A percentile compares a stretch with the other conserved stretches of the same genome.
phyloP scores from a whole-genome alignment of 2,329 filamentous ascomycete species.

The Microascus cirrosus region DNA sequence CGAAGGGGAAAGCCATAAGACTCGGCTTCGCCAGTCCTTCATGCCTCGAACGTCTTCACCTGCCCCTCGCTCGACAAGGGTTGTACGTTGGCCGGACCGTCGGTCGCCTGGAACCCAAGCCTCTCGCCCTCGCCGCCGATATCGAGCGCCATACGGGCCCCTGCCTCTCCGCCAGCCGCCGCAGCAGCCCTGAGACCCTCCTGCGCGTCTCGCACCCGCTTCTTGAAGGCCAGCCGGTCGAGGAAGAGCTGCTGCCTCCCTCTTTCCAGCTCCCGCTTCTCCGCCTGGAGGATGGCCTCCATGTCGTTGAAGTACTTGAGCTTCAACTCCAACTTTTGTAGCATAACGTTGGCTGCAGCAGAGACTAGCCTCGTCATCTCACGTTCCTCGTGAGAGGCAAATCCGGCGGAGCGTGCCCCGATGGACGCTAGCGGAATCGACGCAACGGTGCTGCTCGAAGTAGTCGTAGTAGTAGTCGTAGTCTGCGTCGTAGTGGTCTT shows the following conservation, averaged over 20 bases:
- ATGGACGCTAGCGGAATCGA: slow-evolving; percentile 78
- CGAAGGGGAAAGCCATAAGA: not conserved
- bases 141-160: slow-evolving; percentile 34
- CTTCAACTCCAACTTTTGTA: slow-evolving; percentile 93
- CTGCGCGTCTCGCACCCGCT: slow-evolving; percentile 73
- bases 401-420: slow-evolving; percentile 72
- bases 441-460: slow-evolving; percentile 41
- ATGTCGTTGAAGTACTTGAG: slow-evolving; percentile 94
- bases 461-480: slow-evolving; percentile 35
- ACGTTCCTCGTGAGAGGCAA: slow-evolving; percentile 92
- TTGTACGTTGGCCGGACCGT: slow-evolving; percentile 32
- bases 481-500: slow-evolving; percentile 39
- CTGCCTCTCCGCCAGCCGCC: slow-evolving; percentile 36
- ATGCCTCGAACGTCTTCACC: slow-evolving; percentile 48
- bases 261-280: slow-evolving; percentile 84
- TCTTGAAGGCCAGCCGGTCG: slow-evolving; percentile 82
- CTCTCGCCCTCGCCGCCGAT: slow-evolving; percentile 35
- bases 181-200: slow-evolving; percentile 54
- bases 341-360: slow-evolving; percentile 82
- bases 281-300: slow-evolving; percentile 82
- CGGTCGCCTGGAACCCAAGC: slow-evolving; percentile 38
- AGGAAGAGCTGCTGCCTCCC: slow-evolving; percentile 88
- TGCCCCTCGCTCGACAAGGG: slow-evolving; percentile 43
- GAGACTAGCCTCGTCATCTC: slow-evolving; percentile 92
- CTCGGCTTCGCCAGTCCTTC: slow-evolving; percentile 7